phyloP scores from a whole-genome alignment of 2,329 filamentous ascomycete species.

The Alternaria ventricosa region DNA sequence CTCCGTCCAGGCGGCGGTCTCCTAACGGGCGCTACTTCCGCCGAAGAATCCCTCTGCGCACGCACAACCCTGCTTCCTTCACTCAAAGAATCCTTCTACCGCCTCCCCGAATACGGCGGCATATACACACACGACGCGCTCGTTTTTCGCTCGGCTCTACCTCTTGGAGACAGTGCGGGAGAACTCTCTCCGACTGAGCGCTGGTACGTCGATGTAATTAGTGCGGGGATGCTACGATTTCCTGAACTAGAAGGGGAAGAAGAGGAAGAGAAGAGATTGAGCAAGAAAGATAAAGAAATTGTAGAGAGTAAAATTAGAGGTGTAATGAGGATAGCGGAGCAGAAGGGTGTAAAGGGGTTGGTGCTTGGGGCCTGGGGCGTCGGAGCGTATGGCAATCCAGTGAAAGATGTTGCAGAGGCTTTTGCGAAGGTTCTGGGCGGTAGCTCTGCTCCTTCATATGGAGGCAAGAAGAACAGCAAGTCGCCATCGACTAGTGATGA shows the following conservation, averaged over 20 bases:
- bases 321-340: slow-evolving; percentile 60
- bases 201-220: slow-evolving; percentile 66
- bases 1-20: slow-evolving; percentile 67
- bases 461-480: slow-evolving; percentile 35
- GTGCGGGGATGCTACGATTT: slow-evolving; percentile 64
- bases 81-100: slow-evolving; percentile 64
- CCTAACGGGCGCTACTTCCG: slow-evolving; percentile 64
- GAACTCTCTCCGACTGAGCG: slow-evolving; percentile 57
- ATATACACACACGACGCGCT: slow-evolving; percentile 66
- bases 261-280: slow-evolving; percentile 40
- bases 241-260: slow-evolving; percentile 59
- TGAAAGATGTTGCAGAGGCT: slow-evolving; percentile 62
- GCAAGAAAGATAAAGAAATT: slow-evolving; percentile 58
- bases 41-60: slow-evolving; percentile 68
- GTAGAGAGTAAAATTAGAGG: slow-evolving; percentile 63
- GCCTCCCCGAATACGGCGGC: slow-evolving; percentile 63
- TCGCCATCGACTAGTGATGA: slow-evolving; percentile 25
- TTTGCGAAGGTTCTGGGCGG: slow-evolving; percentile 55
- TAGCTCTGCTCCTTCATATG: background rate
- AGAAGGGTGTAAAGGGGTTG: slow-evolving; percentile 55
- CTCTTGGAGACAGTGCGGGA: slow-evolving; percentile 41
- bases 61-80: slow-evolving; percentile 67
- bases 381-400: slow-evolving; percentile 68
- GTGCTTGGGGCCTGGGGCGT: slow-evolving; percentile 71
- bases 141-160: slow-evolving; percentile 58